These are phyloP conservation scores for Nakazawaea sp. DNA, from an alignment of 805 yeast species.

Conservation along the genomic window DNA sequence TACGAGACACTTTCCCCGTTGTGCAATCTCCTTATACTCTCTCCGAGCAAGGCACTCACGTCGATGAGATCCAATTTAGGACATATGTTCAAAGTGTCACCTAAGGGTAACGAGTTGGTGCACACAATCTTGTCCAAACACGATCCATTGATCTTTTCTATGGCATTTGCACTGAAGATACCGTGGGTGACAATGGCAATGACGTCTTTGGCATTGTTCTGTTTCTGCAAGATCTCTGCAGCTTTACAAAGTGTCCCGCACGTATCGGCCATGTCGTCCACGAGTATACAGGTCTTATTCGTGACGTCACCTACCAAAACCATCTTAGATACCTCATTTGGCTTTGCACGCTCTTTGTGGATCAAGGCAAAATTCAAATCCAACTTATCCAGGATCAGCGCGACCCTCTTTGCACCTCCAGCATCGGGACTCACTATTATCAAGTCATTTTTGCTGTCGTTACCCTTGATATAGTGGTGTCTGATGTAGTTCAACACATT, in stretches of 20 bases:
- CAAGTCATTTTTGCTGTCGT: slow-evolving; percentile 27
- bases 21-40: slow-evolving; percentile 88
- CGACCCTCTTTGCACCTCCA: slow-evolving; percentile 98
- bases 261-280: slow-evolving; percentile 98
- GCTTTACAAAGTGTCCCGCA: slow-evolving; percentile 97
- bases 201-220: slow-evolving; percentile 77
- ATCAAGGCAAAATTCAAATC: slow-evolving; percentile 92
- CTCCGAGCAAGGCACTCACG: slow-evolving; percentile 82
- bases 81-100: slow-evolving; percentile 49
- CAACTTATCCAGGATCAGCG: slow-evolving; percentile 84
- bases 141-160: slow-evolving; percentile 61
- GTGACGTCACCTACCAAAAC: slow-evolving; percentile 93
- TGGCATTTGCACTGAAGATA: slow-evolving; percentile 80
- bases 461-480: slow-evolving; percentile 42
- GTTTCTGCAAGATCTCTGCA: slow-evolving; percentile 67
- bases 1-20: slow-evolving; percentile 95
- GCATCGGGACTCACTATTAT: slow-evolving; percentile 96
- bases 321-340: slow-evolving; percentile 93
- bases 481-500: slow-evolving; percentile 76
- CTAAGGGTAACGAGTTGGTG: slow-evolving; percentile 89
- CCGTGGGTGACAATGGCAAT: slow-evolving; percentile 96
- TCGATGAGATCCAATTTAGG: slow-evolving; percentile 76
- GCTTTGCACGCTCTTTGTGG: slow-evolving; percentile 92
- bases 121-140: slow-evolving; percentile 72
- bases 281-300: slow-evolving; percentile 73